phyloP scores from a whole-genome alignment of 1,284 basidiomycete genomes.

The Rhodotorula sp. region DNA sequence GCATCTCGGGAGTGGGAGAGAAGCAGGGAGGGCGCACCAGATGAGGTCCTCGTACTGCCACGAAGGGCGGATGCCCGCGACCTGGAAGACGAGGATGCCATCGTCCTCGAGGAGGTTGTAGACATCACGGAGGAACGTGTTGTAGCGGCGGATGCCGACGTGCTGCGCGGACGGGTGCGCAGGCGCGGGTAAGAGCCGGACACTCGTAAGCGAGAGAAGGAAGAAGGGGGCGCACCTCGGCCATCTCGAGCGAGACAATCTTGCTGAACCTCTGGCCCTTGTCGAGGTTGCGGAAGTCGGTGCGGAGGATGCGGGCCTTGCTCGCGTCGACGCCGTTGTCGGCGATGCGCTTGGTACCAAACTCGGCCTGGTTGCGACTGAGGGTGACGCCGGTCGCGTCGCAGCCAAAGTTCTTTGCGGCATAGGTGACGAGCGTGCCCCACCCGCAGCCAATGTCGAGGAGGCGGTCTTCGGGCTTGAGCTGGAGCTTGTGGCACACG shows the following conservation, averaged over 20 bases:
- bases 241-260: constrained; percentile 98
- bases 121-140: constrained; percentile 83
- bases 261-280: constrained; percentile 79
- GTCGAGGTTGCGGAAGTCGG: constrained; percentile 92
- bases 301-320: constrained; percentile 87
- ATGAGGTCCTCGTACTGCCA: constrained; percentile 99
- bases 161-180: constrained; percentile 59
- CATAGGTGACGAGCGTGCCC: constrained; percentile 93
- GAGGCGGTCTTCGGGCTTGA: constrained; percentile 78
- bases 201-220: too few relatives aligned
- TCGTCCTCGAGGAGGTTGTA: constrained; percentile 94
- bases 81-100: constrained; percentile 92
- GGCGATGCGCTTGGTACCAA: constrained; percentile 84
- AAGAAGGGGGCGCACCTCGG: constrained; percentile 63
- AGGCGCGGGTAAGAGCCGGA: neutral
- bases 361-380: constrained; percentile 84
- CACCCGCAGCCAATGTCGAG: constrained; percentile 97
- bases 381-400: constrained; percentile 96
- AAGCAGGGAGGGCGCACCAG: constrained; percentile 63
- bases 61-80: constrained; percentile 85
- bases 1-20: neutral
- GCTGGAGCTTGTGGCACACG: constrained; percentile 91
- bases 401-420: constrained; percentile 94
- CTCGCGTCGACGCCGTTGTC: constrained; percentile 74
- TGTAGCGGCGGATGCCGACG: constrained; percentile 92